phyloP scores from a whole-genome alignment of 1,284 basidiomycete species.

The Baeospora myosura region DNA sequence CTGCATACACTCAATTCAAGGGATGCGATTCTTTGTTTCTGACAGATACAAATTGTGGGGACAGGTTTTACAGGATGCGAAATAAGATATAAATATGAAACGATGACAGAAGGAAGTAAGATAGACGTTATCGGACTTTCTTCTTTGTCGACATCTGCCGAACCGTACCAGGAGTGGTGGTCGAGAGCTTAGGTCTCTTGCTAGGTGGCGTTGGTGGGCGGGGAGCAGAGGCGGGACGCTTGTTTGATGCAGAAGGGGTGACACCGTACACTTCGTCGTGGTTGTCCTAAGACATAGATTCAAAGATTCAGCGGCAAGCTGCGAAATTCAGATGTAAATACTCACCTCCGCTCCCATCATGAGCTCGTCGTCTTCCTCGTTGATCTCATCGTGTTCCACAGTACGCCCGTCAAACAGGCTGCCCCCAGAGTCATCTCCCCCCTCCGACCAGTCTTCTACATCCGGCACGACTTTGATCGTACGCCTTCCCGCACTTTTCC shows the following conservation, averaged over 20 bases:
- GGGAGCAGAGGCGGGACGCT: not conserved
- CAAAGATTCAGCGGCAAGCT: slow-evolving; percentile 1
- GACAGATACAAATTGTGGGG: not conserved
- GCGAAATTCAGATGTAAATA: slow-evolving; percentile 4
- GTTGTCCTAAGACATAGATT: slow-evolving; percentile 22
- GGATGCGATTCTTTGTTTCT: not conserved
- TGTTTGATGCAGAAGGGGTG: slow-evolving; percentile 10
- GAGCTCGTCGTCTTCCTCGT: slow-evolving; percentile 51
- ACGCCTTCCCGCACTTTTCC: not conserved
- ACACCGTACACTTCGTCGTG: slow-evolving; percentile 27
- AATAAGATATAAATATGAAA: not conserved
- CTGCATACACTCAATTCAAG: not conserved
- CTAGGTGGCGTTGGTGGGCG: slow-evolving; percentile 14
- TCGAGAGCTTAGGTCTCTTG: slow-evolving; percentile 28
- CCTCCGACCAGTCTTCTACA: not conserved
- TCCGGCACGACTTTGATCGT: not conserved
- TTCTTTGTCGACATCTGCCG: not conserved
- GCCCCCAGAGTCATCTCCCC: slow-evolving; percentile 16
- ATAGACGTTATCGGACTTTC: not conserved
- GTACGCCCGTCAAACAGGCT: slow-evolving; percentile 12
- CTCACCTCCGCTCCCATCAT: slow-evolving; percentile 46
- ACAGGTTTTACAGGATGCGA: not conserved
- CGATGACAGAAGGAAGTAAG: too few species aligned
- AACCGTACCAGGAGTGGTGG: not conserved
- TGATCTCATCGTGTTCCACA: slow-evolving; percentile 18